Base-by-base conservation (phyloP, 2,329 filamentous ascomycete species). In the Neurospora sp. region DNA sequence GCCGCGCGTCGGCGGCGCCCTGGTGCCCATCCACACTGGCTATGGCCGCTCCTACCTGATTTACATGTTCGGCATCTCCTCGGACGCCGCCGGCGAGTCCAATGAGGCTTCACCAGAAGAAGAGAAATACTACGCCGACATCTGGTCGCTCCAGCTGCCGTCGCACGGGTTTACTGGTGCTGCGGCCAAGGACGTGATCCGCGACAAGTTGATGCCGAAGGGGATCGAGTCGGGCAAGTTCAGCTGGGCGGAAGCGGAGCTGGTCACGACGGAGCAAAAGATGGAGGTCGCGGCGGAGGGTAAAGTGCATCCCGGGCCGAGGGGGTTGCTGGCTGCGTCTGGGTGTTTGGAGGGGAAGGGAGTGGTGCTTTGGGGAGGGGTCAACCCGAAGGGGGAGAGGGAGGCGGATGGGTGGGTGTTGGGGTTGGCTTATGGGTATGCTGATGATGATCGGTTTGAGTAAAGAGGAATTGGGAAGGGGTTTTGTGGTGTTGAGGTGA, bases 131-230 rank as follows among this genome's bases (percentile, higher is more conserved):
- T 76, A 77, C 66, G 79, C 78, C 62, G 85, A 86, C 71, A 79
- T 87, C 3, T 87, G 84, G 84, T 80, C 83, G 1, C 80, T 86
- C 70, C 85, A 87, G 74, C 77, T 87, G 3, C 81, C 83, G 3
- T 79, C 84, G 0, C 81, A 82, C 38, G 79, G 79, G 2, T 78
- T 81, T 40, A 83, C 79, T 13, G 81, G 82, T 0, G 84, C 85
- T 8, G 80, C 80, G 13, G 77, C 82, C 38, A 87, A 87, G 75
- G 85, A 87, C 72, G 78, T 78, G 10, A 82, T 85, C 38, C 79
- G 84, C 4, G 76, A 80, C 17, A 80, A 78, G 68, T 73, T 87
- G 15, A 81, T 80, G 52, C 52, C 52, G 28, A 62, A 62, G 38
- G 76, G 78, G 2, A 77, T 78, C 28, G 80, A 83, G 8, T 85